Conservation (phyloP, 805 yeast genomes). For the Saccharomycopsis capsularis region DNA sequence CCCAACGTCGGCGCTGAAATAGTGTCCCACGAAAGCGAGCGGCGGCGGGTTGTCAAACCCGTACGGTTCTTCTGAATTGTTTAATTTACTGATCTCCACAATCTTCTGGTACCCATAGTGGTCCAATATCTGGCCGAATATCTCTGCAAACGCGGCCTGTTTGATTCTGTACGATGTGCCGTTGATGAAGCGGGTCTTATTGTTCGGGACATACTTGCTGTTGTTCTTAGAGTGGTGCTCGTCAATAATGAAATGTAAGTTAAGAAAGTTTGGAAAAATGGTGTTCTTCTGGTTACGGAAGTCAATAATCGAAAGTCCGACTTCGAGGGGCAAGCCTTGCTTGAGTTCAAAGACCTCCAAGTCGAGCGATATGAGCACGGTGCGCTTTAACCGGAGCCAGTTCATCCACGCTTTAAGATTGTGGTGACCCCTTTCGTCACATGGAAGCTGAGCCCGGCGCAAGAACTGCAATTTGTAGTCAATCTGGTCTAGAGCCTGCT, state of each 20-base stretch:
- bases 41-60: slow-evolving; percentile 20
- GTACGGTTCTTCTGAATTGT: slow-evolving; percentile 19
- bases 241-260: slow-evolving; percentile 38
- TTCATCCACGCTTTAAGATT: slow-evolving; percentile 25
- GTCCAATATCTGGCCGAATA: slow-evolving; percentile 36
- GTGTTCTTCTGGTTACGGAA: slow-evolving; percentile 39
- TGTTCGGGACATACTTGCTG: slow-evolving; percentile 48
- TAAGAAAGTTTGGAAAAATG: slow-evolving; percentile 31
- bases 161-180: slow-evolving; percentile 42
- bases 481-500: slow-evolving; percentile 8
- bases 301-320: slow-evolving; percentile 52
- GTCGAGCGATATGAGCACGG: slow-evolving; percentile 42
- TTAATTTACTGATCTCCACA: slow-evolving; percentile 21
- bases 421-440: background rate
- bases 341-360: slow-evolving; percentile 50
- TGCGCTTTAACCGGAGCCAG: slow-evolving; percentile 24
- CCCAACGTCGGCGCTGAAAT: slow-evolving; percentile 44
- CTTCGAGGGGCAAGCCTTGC: slow-evolving; percentile 41
- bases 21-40: slow-evolving; percentile 53
- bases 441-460: slow-evolving; percentile 14
- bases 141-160: slow-evolving; percentile 29
- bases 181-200: slow-evolving; percentile 41
- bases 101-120: slow-evolving; percentile 33
- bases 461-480: slow-evolving; percentile 7
- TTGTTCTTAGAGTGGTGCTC: slow-evolving; percentile 39